Percentiles rank a stretch among this genome's conserved stretches.
phyloP scores from a whole-genome alignment of 73 alveolate genomes.

The Paramecium biaurelia region DNA sequence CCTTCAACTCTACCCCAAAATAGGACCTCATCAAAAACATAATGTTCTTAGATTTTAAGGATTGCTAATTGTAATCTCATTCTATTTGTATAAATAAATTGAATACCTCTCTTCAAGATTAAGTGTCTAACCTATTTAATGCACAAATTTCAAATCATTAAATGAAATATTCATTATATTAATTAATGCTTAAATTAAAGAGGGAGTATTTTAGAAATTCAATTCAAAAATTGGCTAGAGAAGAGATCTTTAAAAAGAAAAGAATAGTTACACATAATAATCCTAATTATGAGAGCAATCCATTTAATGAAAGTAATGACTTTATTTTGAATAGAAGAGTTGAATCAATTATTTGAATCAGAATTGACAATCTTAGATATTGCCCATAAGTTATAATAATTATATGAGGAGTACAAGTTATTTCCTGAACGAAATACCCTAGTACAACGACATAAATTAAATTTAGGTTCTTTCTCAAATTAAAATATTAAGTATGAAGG shows the following conservation, averaged over 20 bases:
- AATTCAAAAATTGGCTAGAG: not conserved
- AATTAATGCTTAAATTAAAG: not conserved
- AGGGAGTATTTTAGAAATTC: not conserved
- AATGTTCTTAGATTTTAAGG: slow-evolving; percentile 10
- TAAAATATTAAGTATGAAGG: not conserved
- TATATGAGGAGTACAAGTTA: not conserved
- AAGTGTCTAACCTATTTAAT: not conserved
- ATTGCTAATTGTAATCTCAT: slow-evolving; percentile 31
- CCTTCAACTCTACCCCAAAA: slow-evolving; percentile 91
- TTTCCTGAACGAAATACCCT: not conserved
- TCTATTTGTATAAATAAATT: not conserved
- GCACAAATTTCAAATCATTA: slow-evolving; percentile 2
- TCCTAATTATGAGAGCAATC: not conserved
- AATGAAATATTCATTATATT: slow-evolving; percentile 9
- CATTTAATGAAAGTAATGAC: not conserved
- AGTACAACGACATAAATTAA: not conserved
- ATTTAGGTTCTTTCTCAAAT: not conserved
- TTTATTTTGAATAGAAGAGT: not conserved
- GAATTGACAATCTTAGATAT: not conserved
- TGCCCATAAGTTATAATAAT: not conserved
- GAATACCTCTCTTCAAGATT: slow-evolving; percentile 56
- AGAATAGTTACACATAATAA: not conserved
- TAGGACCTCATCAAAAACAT: slow-evolving; percentile 68
- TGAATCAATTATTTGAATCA: not conserved
- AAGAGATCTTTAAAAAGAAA: not conserved